These are phyloP conservation scores for Allomyces macrogynus DNA, from an alignment of 192 early-diverging fungal species.

Conservation along the genomic window DNA sequence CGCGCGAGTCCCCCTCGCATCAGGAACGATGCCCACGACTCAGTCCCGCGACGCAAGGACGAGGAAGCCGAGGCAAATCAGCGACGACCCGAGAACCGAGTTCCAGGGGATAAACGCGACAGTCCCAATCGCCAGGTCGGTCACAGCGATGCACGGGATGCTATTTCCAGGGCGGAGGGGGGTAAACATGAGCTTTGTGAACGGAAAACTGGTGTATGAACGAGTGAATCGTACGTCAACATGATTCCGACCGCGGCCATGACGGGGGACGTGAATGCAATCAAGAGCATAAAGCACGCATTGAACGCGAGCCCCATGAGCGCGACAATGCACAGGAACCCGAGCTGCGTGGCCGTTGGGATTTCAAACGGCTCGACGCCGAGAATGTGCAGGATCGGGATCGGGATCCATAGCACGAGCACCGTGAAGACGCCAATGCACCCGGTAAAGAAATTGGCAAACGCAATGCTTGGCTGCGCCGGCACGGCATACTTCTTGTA, in stretches of 20 bases:
- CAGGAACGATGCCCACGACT: no score
- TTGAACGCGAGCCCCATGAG: constrained; percentile 54
- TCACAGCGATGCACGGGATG: constrained; percentile 43
- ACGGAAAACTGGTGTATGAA: not conserved
- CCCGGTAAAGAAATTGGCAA: constrained; percentile 51
- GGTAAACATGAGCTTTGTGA: not conserved
- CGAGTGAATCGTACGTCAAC: constrained; percentile 28
- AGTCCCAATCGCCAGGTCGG: constrained; percentile 20
- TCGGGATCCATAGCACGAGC: constrained; percentile 43
- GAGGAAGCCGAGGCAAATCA: not conserved
- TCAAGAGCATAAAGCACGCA: constrained; percentile 52
- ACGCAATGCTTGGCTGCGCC: constrained; percentile 32
- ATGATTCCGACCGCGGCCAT: constrained; percentile 65
- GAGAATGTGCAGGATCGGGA: constrained; percentile 40
- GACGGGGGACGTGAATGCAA: constrained; percentile 42
- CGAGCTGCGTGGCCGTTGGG: constrained; percentile 28
- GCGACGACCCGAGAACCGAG: not conserved
- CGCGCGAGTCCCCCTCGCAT: no score
- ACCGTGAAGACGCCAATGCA: constrained; percentile 48
- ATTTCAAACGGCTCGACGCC: constrained; percentile 47
- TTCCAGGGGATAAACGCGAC: not conserved
- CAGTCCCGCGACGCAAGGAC: not conserved
- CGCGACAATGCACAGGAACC: constrained; percentile 38
- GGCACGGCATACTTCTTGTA: constrained; percentile 62
- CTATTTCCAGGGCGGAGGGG: not conserved